These are phyloP conservation scores for Amyloporia xantha DNA, from an alignment of 768 basidiomycete species.

Conservation along the genomic window DNA sequence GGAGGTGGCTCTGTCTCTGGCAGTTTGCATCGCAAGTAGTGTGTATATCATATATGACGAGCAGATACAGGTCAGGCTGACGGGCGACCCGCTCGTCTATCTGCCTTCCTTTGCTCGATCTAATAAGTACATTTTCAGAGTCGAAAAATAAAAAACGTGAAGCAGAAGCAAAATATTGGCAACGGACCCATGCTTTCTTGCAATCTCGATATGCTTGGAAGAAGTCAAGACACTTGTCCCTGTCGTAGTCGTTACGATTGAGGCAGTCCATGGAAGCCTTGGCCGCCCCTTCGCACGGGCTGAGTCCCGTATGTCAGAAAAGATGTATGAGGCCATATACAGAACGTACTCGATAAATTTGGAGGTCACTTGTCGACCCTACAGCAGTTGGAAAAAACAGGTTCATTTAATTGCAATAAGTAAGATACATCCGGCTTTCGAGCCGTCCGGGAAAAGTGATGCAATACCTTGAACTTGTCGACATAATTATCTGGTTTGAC, in stretches of 20 bases:
- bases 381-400: background rate
- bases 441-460: background rate
- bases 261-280: constrained; percentile 72
- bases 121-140: constrained; percentile 22
- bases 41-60: no score
- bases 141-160: background rate
- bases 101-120: constrained; percentile 63
- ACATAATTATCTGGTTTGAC: constrained; percentile 24
- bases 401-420: background rate
- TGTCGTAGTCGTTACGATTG: constrained; percentile 60
- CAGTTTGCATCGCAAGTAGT: no score
- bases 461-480: constrained; percentile 26
- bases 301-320: constrained; percentile 28
- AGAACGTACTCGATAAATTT: constrained; percentile 23
- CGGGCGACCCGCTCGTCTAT: constrained; percentile 41
- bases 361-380: constrained; percentile 3
- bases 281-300: constrained; percentile 73
- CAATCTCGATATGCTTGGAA: constrained; percentile 81
- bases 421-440: background rate
- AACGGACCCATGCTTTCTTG: constrained; percentile 69
- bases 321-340: no score
- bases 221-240: constrained; percentile 68
- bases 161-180: no score
- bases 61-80: background rate
- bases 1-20: no score